Conservation (phyloP, 306 rosid genomes). For the Cotoneaster glaucophyllus region DNA sequence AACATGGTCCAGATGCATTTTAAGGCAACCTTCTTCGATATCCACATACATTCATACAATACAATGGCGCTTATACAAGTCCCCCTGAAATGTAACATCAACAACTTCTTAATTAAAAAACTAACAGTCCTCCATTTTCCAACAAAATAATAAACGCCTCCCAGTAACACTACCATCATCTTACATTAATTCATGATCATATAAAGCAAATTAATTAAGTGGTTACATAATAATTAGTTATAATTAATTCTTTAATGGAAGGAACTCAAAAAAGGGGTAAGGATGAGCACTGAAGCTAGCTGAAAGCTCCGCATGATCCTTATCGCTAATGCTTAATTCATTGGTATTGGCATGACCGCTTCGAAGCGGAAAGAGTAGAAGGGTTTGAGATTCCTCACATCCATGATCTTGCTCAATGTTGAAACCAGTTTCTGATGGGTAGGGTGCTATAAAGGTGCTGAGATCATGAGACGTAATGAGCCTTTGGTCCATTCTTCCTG, state of each 20-base stretch:
- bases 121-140: constrained; percentile 17
- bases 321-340: constrained; percentile 11
- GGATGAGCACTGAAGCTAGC: constrained; percentile 11
- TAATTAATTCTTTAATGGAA: constrained; percentile 53
- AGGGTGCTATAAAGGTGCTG: constrained; percentile 42
- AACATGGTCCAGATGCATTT: constrained; percentile 69
- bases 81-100: constrained; percentile 47
- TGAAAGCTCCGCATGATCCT: constrained; percentile 34
- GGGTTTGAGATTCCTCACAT: constrained; percentile 62
- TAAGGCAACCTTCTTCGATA: constrained; percentile 42
- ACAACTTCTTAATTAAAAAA: not conserved
- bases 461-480: constrained; percentile 40
- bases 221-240: not conserved
- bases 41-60: constrained; percentile 7
- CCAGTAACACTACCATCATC: not conserved
- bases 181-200: not conserved
- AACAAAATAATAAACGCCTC: constrained; percentile 13
- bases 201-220: not conserved
- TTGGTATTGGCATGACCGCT: constrained; percentile 14
- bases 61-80: constrained; percentile 7
- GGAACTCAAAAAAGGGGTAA: constrained; percentile 68
- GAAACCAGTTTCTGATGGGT: constrained; percentile 18
- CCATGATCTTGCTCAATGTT: constrained; percentile 1
- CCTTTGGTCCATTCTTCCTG: constrained; percentile 39
- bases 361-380: constrained; percentile 70